Percentiles rank a stretch among this genome's conserved stretches.
Evolutionary conservation across 225 moss, liverwort and hornwort species (phyloP).

Genomic region (Sphagnum tenellum): DNA sequence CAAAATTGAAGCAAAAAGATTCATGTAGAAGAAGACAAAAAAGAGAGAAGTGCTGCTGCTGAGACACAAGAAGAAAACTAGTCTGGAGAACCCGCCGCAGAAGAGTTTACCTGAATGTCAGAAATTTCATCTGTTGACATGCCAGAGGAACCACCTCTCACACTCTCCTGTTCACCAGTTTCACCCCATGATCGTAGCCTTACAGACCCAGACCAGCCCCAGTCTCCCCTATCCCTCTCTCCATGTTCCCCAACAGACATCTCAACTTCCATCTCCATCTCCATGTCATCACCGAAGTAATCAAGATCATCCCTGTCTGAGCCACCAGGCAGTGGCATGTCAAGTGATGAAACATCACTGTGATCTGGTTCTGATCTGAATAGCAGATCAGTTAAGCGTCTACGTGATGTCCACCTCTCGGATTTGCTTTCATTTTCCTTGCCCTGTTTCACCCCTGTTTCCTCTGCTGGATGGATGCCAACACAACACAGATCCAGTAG

Average conservation of each 20-base stretch:
- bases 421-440: conserved; percentile 48
- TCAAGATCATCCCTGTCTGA: conserved; percentile 68
- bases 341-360: conserved; percentile 49
- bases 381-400: conserved; percentile 69
- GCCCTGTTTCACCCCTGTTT: conserved; percentile 41
- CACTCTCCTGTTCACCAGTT: conserved; percentile 4
- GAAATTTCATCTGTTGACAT: no score
- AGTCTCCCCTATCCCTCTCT: conserved; percentile 54
- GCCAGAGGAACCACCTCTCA: no score
- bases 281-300: conserved; percentile 63
- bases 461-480: conserved; percentile 34
- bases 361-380: conserved; percentile 59
- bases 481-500: no score
- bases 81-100: no score
- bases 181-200: conserved; percentile 43
- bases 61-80: no score
- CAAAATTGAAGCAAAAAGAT: no score
- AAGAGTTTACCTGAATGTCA: no score
- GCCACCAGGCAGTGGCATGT: conserved; percentile 17
- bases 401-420: conserved; percentile 64
- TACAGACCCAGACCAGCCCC: conserved; percentile 43
- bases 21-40: no score
- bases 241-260: conserved; percentile 73
- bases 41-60: no score
- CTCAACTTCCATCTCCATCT: conserved; percentile 95